phyloP scores from a whole-genome alignment of 2,329 filamentous ascomycete genomes.

The Westerdykella sp. region DNA sequence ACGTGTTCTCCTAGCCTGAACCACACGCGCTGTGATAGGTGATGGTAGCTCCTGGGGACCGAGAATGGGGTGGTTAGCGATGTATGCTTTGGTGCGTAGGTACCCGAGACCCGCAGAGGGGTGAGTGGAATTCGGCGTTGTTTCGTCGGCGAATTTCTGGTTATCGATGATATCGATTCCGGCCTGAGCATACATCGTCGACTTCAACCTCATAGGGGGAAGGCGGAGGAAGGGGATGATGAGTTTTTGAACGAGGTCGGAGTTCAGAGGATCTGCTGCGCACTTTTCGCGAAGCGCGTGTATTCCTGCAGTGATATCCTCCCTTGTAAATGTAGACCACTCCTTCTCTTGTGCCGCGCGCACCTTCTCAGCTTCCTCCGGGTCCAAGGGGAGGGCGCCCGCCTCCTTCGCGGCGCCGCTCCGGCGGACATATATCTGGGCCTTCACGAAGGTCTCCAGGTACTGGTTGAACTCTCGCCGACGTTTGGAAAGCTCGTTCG shows the following conservation, averaged over 20 bases:
- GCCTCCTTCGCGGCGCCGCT: constrained; percentile 12
- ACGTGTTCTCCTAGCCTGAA: constrained; percentile 36
- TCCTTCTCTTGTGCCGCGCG: constrained; percentile 14
- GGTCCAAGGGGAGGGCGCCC: constrained; percentile 17
- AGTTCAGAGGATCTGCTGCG: constrained; percentile 41
- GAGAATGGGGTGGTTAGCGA: constrained; percentile 55
- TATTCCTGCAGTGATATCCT: constrained; percentile 24
- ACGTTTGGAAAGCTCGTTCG: constrained; percentile 38
- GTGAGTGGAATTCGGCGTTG: constrained; percentile 52
- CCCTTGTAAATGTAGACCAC: constrained; percentile 22
- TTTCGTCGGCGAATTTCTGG: constrained; percentile 29
- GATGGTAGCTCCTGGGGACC: constrained; percentile 51
- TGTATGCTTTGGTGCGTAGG: constrained; percentile 48
- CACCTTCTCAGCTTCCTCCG: constrained; percentile 17
- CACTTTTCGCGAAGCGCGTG: constrained; percentile 43
- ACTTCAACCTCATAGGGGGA: constrained; percentile 37
- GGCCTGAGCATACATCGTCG: constrained; percentile 10
- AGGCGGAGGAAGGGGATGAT: constrained; percentile 54
- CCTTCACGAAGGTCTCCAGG: constrained; percentile 27
- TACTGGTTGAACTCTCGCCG: constrained; percentile 26
- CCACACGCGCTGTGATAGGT: constrained; percentile 53
- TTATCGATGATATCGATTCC: constrained; percentile 26
- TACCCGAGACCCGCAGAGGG: constrained; percentile 61
- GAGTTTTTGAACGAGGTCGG: constrained; percentile 46
- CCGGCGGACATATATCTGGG: constrained; percentile 27